phyloP scores from a whole-genome alignment of 805 yeast species.

The Monosporozyma servazzii region DNA sequence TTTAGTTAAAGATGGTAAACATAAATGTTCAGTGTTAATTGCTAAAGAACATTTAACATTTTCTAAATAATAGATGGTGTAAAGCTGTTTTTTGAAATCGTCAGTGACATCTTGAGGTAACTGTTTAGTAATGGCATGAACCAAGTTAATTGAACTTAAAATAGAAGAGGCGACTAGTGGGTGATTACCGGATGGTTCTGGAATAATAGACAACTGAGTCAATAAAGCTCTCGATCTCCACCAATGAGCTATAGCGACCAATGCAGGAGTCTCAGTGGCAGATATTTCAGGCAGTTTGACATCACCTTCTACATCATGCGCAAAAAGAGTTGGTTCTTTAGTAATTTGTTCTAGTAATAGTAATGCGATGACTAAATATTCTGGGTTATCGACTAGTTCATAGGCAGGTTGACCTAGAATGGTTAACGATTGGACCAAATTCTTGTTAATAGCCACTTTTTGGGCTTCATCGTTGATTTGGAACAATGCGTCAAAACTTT shows the following conservation, averaged over 20 bases:
- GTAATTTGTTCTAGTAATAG: conserved; percentile 37
- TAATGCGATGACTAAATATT: conserved; percentile 36
- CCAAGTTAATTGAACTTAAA: conserved; percentile 22
- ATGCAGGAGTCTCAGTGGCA: conserved; percentile 24
- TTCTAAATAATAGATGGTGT: conserved; percentile 52
- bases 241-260: conserved; percentile 50
- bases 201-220: conserved; percentile 52
- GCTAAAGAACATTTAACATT: conserved; percentile 54
- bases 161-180: conserved; percentile 31
- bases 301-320: conserved; percentile 11
- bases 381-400: conserved; percentile 45
- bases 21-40: conserved; percentile 53
- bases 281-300: conserved; percentile 14
- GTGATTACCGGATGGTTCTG: conserved; percentile 48
- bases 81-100: conserved; percentile 31
- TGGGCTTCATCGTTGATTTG: conserved; percentile 2
- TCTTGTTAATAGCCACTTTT: conserved; percentile 10
- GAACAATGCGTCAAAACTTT: conserved; percentile 27
- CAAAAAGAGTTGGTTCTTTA: conserved; percentile 25
- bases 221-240: conserved; percentile 68
- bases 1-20: conserved; percentile 44
- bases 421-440: conserved; percentile 32
- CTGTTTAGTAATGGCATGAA: conserved; percentile 19
- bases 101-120: conserved; percentile 23
- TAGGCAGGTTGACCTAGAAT: conserved; percentile 68